These are phyloP conservation scores for Excoecaria cochinchinensis DNA, from an alignment of 345 rosid genomes.

Conservation along the genomic window DNA sequence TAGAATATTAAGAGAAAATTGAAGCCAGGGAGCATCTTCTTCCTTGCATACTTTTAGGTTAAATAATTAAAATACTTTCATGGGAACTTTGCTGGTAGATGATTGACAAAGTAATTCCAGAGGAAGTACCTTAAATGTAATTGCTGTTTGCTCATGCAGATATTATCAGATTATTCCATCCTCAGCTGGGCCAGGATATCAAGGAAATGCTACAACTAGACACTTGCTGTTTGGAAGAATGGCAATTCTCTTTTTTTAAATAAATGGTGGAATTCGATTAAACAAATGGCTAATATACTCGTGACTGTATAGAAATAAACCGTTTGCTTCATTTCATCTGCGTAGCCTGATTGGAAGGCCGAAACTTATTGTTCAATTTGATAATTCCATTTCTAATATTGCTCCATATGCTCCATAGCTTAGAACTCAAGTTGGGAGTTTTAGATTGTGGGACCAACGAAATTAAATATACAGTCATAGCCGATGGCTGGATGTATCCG, in stretches of 20 bases:
- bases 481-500: not conserved
- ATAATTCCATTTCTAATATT: not conserved
- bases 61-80: not conserved
- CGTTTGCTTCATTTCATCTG: not conserved
- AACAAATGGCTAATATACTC: not conserved
- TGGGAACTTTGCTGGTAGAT: not conserved
- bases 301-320: not conserved
- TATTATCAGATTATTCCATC: not conserved
- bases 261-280: not conserved
- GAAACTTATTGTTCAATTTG: not conserved
- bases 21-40: not conserved
- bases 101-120: not conserved
- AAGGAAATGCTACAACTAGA: not conserved
- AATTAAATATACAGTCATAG: not conserved
- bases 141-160: conserved; percentile 5
- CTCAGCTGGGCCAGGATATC: not conserved
- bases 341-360: not conserved
- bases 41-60: not conserved
- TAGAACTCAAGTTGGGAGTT: no score
- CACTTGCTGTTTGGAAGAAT: not conserved
- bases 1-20: no score
- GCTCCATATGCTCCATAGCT: no score
- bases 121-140: not conserved
- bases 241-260: not conserved
- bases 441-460: not conserved